Evolutionary conservation across 2,329 filamentous ascomycete species (phyloP).

Genomic region (Microdochium bolleyi): DNA sequence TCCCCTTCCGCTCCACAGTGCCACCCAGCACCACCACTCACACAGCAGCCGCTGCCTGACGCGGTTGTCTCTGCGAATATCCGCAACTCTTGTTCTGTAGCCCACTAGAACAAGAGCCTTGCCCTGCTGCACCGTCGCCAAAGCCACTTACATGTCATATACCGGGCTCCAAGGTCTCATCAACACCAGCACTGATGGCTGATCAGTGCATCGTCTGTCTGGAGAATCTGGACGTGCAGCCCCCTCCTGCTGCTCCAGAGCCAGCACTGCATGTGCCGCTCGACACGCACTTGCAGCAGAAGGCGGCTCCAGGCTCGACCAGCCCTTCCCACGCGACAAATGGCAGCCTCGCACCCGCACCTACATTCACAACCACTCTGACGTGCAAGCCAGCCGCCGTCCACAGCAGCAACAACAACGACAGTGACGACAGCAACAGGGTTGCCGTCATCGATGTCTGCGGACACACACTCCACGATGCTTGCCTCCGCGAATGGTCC

Average conservation of each 20-base stretch:
- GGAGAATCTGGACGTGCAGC: constrained; percentile 42
- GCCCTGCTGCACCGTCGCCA: not conserved
- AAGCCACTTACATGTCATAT: constrained; percentile 20
- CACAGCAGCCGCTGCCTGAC: not conserved
- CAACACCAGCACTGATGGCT: constrained; percentile 33
- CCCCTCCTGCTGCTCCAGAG: constrained; percentile 11
- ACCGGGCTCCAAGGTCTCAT: constrained; percentile 19
- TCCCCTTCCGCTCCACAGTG: not conserved
- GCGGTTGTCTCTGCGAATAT: not conserved
- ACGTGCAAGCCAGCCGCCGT: constrained; percentile 12
- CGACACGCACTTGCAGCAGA: not conserved
- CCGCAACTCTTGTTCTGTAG: not conserved
- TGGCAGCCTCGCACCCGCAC: constrained; percentile 9
- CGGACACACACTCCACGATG: constrained; percentile 86
- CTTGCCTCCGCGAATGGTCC: constrained; percentile 89
- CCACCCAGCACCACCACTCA: not conserved
- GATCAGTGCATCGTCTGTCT: constrained; percentile 66
- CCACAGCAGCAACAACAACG: constrained; percentile 9
- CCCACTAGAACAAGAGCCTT: not conserved
- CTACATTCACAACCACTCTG: constrained; percentile 11
- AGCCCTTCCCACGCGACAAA: constrained; percentile 12
- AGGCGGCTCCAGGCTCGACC: constrained; percentile 12
- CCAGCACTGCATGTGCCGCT: not conserved
- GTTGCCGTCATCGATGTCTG: constrained; percentile 64
- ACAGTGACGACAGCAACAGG: constrained; percentile 25